Evolutionary conservation across 1,284 basidiomycete genomes (phyloP).

Genomic region (Papiliotrema nemorosa): DNA sequence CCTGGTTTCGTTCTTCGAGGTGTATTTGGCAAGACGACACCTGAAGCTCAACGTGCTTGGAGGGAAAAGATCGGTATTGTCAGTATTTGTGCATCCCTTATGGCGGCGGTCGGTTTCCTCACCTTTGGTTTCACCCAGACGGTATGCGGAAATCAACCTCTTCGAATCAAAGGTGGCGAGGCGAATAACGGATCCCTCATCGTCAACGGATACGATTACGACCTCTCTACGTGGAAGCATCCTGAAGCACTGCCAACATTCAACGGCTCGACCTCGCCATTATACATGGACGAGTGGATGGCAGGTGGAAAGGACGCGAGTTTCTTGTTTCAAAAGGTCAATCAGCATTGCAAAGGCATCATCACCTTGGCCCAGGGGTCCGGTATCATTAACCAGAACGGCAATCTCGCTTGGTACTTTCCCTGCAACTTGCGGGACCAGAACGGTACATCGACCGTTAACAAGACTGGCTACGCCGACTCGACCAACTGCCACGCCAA

Average conservation of each 20-base stretch:
- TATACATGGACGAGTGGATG: constrained; percentile 71
- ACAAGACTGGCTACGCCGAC: constrained; percentile 64
- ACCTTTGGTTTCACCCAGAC: constrained; percentile 98
- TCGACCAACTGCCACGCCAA: constrained; percentile 69
- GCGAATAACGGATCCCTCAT: constrained; percentile 80
- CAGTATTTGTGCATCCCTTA: constrained; percentile 70
- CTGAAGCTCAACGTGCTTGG: constrained; percentile 92
- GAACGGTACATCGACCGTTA: constrained; percentile 61
- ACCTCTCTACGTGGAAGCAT: constrained; percentile 81
- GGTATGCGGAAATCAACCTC: constrained; percentile 81
- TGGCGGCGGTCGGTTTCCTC: constrained; percentile 94
- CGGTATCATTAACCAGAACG: constrained; percentile 58
- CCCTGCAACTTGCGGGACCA: constrained; percentile 87
- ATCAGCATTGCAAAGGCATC: constrained; percentile 71
- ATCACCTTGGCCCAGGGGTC: constrained; percentile 70
- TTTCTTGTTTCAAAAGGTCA: constrained; percentile 91
- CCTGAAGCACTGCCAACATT: constrained; percentile 62
- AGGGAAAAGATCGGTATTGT: constrained; percentile 96
- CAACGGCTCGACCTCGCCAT: constrained; percentile 74
- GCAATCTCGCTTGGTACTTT: constrained; percentile 72
- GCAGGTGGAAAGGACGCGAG: constrained; percentile 82
- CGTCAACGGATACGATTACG: constrained; percentile 91
- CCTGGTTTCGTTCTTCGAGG: constrained; percentile 66
- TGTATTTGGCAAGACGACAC: constrained; percentile 70
- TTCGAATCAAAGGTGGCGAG: constrained; percentile 72